These are phyloP conservation scores for Pleurotus tuoliensis DNA, from an alignment of 768 basidiomycete genomes.

Conservation along the genomic window DNA sequence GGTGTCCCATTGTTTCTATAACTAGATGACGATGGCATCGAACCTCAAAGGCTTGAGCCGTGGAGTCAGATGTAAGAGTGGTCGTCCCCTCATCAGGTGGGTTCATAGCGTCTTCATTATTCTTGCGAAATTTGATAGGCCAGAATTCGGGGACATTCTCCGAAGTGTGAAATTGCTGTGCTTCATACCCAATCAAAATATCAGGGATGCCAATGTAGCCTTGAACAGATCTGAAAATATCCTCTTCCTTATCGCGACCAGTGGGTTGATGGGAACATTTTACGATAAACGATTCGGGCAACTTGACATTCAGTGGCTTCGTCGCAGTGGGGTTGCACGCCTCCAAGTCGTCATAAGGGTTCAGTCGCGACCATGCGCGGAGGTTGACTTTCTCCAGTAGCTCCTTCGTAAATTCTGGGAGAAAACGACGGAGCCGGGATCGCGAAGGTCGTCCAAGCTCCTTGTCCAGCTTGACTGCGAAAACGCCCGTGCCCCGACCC, in stretches of 20 bases:
- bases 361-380: background rate
- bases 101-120: background rate
- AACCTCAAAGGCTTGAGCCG: background rate
- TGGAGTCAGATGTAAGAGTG: background rate
- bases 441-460: background rate
- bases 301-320: background rate
- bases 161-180: background rate
- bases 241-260: slow-evolving; percentile 1
- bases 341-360: background rate
- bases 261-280: background rate
- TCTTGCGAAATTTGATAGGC: background rate
- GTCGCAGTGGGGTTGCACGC: background rate
- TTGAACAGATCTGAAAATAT: slow-evolving; percentile 5
- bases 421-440: background rate
- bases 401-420: background rate
- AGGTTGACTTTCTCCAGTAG: background rate
- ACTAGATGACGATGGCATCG: background rate
- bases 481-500: slow-evolving; percentile 8
- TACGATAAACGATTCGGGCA: background rate
- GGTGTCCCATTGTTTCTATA: background rate
- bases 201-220: slow-evolving; percentile 8
- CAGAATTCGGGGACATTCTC: no score
- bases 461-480: background rate
- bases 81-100: background rate
- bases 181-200: background rate